Base-by-base conservation (phyloP, 106 monocot genomes). In the Phalaenopsis aphrodite region DNA sequence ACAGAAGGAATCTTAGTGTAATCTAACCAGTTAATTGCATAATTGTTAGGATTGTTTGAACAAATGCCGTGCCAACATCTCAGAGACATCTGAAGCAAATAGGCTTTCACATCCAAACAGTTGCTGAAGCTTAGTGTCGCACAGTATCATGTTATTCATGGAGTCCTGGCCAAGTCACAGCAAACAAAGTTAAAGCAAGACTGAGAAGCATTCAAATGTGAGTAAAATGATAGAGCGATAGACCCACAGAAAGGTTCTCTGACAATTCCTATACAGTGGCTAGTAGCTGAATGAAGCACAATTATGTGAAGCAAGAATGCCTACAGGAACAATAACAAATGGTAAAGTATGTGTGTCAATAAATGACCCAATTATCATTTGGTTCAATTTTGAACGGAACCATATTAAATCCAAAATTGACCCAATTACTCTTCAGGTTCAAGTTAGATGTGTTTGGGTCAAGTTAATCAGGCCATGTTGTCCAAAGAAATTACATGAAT, bases 51-150 rank as follows among this genome's bases (percentile, higher is more conserved):
- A 84, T 75, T 82, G 78, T 37, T 79, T 82, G 71, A 79, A 72
- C 66, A 89, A 80, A 78, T 89, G 89, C 11, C 71, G 82, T 45
- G 86, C 72, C 57, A 89, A 77, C 86, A 86, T 84, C 61, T 86
- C 86, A 41, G 83, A 74, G 68, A 89, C 7, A n/a, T 47, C 82
- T 39, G 80, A 52, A 56, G 73, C 43, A 72, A 84, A 79, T 57
- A 86, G 58, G 56, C 72, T 89, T 67, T 89, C 89, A 79, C 84
- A 86, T 18, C 89, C 86, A 84, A 89, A 86, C 41, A 89, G 82
- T 77, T 87, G 81, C 43, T 87, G 84, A 84, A 89, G 82, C 79
- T 86, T 89, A 43, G 71, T 76, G 71, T 89, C 89, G 73, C 89
- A 89, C 24, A 78, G 9, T 82, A 89, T 82, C 41, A 78, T 71